Evolutionary conservation across 768 basidiomycete genomes (phyloP), one percentile per base, ranked within the genome.

Genomic region (Russula griseocarnosa): DNA sequence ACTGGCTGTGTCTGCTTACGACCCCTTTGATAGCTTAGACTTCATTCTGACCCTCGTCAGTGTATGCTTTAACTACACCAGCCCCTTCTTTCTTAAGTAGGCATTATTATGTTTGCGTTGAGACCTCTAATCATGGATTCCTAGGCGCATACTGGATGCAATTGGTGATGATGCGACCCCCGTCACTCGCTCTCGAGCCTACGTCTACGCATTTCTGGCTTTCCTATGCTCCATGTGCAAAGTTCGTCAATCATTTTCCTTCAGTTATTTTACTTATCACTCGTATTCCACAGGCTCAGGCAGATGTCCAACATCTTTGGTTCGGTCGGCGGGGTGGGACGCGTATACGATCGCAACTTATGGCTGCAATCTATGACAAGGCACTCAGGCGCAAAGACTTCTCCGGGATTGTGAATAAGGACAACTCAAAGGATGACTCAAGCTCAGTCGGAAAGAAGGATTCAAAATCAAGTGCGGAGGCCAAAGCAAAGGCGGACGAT

Each of bases 311-410:
- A 62, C 89, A 90, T 71, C 78, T 92, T 16, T 94, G 90, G 90
- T 85, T 82, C 60, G 86, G 87, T 24, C 83, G 94, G 50, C 84
- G 92, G n/a, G 90, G 85, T 1, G 72, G 79, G 0, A 87, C 87
- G 1, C 80, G 90, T 26, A 84, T 92, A 4, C 85, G 90, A 9
- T 81, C 82, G 14, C 89, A 90, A 74, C 81, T 95, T 20, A 94
- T 92, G 86, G 86, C 90, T 0, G 76, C 86, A 2, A 90, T 96
- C 58, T 96, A 94, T 70, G 89, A 93, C 73, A 97, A 97, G 72
- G 83, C 92, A 1, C 75, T 96, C 40, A 88, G 87, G 73, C 78
- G 94, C 34, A 87, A 84, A 70, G 93, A 95, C 71, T 90, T 86
- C 63, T 90, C 90, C 0, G 94, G 93, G 1, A 77, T 92, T 44